Base-by-base conservation (phyloP, 2,329 filamentous ascomycete species). In the Epichloe sp. region DNA sequence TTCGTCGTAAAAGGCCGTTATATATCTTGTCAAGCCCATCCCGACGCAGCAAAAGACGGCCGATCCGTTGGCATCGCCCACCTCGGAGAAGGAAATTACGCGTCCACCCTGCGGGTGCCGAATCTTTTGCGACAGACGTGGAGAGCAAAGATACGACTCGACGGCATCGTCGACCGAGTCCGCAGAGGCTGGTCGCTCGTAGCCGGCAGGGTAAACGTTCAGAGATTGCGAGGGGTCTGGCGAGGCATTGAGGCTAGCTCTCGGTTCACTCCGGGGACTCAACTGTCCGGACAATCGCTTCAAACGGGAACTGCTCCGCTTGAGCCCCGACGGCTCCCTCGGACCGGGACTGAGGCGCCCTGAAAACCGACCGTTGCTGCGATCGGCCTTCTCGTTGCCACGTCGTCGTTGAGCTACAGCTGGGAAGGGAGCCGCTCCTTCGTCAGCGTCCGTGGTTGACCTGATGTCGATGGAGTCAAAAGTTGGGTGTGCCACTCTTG, bases 1-100 rank as follows among this genome's bases (percentile, higher is more conserved):
- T 65, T 98, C 93, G 64, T 98, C 93, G 63, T 97, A 98, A 64
- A 98, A 98, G 0, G 90, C 89, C 54, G 88, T 96, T 53, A 98
- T 86, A 64, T 93, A 98, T 67, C 93, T 80, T 11, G 93, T 98
- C 60, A 98, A 69, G 0, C 93, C 93, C 93, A 98, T 98, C 19
- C 93, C 93, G 3, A 98, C 89, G 61, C 93, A 98, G 64, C 93
- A 94, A 59, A 98, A 90, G 2, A 98, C 88, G 3, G 89, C 91
- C 57, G 85, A 91, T 1, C 93, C 93, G 43, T 91, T 81, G 0
- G 90, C 83, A 64, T 97, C 90, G 14, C 93, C 93, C 3, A 98
- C 93, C 65, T 98, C 93, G 0, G 91, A 97, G 62, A 96, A 98
- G 0, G 89, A 94, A 57, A 98, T 96, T 3, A 85, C 76, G 15